These are phyloP conservation scores for Pluteus cervinus DNA, from an alignment of 768 basidiomycete species.

Conservation along the genomic window DNA sequence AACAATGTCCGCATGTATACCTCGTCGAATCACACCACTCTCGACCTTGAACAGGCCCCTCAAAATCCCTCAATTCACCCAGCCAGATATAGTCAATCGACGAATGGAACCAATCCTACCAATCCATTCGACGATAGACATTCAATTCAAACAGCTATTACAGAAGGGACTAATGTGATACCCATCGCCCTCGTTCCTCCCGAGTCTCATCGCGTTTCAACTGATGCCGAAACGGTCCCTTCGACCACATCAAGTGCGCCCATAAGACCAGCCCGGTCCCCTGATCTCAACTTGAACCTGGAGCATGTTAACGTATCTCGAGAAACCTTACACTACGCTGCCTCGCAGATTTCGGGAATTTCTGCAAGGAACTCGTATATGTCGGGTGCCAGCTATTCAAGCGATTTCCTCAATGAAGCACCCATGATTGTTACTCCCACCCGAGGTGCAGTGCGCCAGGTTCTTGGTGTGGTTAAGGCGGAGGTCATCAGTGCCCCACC, in stretches of 20 bases:
- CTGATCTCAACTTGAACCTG: conserved; percentile 56
- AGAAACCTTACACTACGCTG: conserved; percentile 40
- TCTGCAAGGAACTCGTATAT: conserved; percentile 64
- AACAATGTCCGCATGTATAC: conserved; percentile 45
- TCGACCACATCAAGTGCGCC: conserved; percentile 37
- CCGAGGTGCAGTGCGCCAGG: conserved; percentile 60
- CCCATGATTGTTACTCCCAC: conserved; percentile 76
- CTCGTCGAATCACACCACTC: conserved; percentile 40
- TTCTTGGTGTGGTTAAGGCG: conserved; percentile 72
- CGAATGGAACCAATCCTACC: conserved; percentile 33
- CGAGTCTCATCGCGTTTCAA: conserved; percentile 32
- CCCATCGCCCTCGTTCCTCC: conserved; percentile 77
- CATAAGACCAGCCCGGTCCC: conserved; percentile 49
- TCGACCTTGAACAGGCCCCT: conserved; percentile 55
- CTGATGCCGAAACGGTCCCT: conserved; percentile 22
- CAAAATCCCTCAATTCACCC: conserved; percentile 26
- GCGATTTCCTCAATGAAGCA: conserved; percentile 75
- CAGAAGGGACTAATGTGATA: conserved; percentile 80
- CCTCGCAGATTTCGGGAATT: conserved; percentile 49
- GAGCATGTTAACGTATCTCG: conserved; percentile 58
- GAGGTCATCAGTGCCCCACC: conserved; percentile 63
- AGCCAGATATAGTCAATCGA: conserved; percentile 21
- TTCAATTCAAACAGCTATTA: conserved; percentile 79
- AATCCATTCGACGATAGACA: conserved; percentile 77
- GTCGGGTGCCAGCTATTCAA: conserved; percentile 69